Evolutionary conservation across 163 green algal species (phyloP).

Genomic region (Volvox carteri): DNA sequence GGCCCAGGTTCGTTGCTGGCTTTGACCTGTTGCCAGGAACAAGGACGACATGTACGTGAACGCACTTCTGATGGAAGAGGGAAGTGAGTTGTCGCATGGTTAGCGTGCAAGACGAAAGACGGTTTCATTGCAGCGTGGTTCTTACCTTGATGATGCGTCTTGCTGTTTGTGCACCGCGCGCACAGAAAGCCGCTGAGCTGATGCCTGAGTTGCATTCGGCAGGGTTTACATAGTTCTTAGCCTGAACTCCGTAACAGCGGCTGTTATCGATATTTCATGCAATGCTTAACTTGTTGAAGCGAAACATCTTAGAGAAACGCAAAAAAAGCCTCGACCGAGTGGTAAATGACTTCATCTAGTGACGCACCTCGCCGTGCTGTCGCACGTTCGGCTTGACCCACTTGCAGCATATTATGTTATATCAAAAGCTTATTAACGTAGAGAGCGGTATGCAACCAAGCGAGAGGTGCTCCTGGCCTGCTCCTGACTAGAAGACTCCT

Average conservation of each 20-base stretch:
- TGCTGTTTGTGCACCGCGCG: background rate
- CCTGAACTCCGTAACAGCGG: background rate
- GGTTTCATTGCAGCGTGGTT: too few relatives aligned
- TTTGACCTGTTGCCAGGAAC: background rate
- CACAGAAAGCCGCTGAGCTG: background rate
- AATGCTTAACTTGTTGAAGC: background rate
- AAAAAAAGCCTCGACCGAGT: background rate
- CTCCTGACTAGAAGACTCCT: too few relatives aligned
- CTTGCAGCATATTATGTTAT: background rate
- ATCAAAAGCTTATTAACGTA: too few relatives aligned
- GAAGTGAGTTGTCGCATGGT: too few relatives aligned
- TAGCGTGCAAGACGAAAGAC: too few relatives aligned
- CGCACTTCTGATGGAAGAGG: background rate
- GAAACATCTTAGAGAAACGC: background rate
- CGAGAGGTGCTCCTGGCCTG: too few relatives aligned
- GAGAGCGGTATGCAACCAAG: too few relatives aligned
- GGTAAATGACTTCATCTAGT: background rate
- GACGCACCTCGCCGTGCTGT: background rate
- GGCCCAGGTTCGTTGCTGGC: background rate
- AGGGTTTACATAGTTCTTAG: background rate
- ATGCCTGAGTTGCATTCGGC: background rate
- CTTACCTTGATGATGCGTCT: background rate
- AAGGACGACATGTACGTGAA: background rate
- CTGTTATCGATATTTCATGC: background rate
- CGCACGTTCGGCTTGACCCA: background rate